Evolutionary conservation across 192 early-diverging fungal genomes (phyloP), one percentile per base, ranked within the genome.

Genomic region (Globomyces pollinis-pini): DNA sequence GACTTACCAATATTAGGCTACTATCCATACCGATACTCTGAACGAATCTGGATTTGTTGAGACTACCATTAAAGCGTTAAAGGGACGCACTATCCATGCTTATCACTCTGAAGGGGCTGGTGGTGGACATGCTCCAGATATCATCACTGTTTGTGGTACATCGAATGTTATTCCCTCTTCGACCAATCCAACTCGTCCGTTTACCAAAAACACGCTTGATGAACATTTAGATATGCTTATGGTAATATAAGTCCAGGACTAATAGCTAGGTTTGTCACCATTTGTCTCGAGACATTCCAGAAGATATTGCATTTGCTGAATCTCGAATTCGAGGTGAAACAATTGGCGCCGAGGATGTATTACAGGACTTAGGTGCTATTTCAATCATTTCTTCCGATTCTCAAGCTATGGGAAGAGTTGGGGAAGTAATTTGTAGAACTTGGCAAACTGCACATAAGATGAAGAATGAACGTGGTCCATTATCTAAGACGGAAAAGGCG

Each of bases 151-250:
- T 81, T 39, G 86, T 55, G 83, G 91, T 51, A 78, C 88, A 30
- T 67, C 78, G 26, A 91, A 91, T 39, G 92, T 98, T 4, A 84
- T 98, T 32, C 95, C 95, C 9, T 90, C 88, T 12, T 91, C 89
- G 34, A 98, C 95, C 24, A 98, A 94, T 41, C 95, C 95, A 0
- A 98, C 95, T 1, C 76, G 93, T n/a, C 92, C 93, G 2, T 98
- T 78, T 64, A 96, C 95, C 41, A 67, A 74, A 30, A 98, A 98
- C 74, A 98, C 95, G 16, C 75, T 94, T 39, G 95, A 98, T 69
- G 95, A 98, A 65, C 95, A 98, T 67, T 79, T 98, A 20, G 95
- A 98, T 61, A 96, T 98, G 95, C 77, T 98, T 16, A 95, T 96
- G 93, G 90, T 42, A 42, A 42, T 36, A 12, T 7, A 7, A 36